phyloP scores from a whole-genome alignment of 192 early-diverging fungal genomes.

The Gryganskiella cystojenkinii region DNA sequence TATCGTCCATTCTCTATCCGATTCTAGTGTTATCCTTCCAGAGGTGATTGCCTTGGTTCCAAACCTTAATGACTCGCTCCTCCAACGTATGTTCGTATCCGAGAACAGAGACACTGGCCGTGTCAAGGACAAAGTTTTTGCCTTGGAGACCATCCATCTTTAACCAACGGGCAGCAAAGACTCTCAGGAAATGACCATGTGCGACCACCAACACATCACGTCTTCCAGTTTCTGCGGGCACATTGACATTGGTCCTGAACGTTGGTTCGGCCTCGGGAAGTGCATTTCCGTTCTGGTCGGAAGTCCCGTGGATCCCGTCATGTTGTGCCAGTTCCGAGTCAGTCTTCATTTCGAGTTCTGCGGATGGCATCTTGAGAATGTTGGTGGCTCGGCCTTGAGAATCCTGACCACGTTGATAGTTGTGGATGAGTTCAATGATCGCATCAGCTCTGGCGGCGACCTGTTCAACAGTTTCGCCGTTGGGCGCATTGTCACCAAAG shows the following conservation, averaged over 20 bases:
- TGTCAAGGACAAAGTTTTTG: constrained; percentile 54
- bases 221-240: constrained; percentile 9
- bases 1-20: no score
- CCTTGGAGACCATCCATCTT: constrained; percentile 37
- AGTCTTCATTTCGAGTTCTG: constrained; percentile 16
- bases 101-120: constrained; percentile 49
- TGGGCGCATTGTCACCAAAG: constrained; percentile 49
- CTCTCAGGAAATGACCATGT: constrained; percentile 53
- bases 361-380: constrained; percentile 29
- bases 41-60: constrained; percentile 49
- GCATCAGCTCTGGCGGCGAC: constrained; percentile 52
- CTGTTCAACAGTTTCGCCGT: constrained; percentile 55
- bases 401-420: constrained; percentile 35
- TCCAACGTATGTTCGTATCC: constrained; percentile 56
- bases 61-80: constrained; percentile 51
- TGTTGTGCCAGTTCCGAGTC: not conserved
- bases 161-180: constrained; percentile 53
- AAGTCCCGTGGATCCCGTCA: no score
- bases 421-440: constrained; percentile 52
- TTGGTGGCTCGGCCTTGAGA: constrained; percentile 17
- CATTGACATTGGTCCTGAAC: constrained; percentile 8
- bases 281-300: no score
- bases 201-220: constrained; percentile 56
- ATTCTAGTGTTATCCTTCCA: constrained; percentile 41
- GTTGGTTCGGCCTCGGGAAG: no score